A percentile compares a stretch with the other conserved stretches of the same genome.
These are phyloP conservation scores for Debaryomyces tyrocola DNA, from an alignment of 805 yeast species.

Conservation along the genomic window DNA sequence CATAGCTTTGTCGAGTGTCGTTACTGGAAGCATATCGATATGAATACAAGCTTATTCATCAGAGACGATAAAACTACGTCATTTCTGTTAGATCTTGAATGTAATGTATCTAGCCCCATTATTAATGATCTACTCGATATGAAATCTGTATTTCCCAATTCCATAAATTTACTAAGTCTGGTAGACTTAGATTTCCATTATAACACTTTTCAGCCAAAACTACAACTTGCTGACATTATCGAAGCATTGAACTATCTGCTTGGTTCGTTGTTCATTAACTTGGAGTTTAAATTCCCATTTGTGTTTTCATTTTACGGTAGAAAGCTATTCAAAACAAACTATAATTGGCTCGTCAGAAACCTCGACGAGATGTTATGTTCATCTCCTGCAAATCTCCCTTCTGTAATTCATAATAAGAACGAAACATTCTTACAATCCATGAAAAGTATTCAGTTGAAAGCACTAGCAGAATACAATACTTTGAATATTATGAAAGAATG, in stretches of 20 bases:
- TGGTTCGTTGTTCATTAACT: conserved; percentile 21
- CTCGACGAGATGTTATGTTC: conserved; percentile 4
- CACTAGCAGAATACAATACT: conserved; percentile 1
- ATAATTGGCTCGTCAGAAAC: conserved; percentile 10
- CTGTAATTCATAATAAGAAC: background rate
- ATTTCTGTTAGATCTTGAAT: background rate
- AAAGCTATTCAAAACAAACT: conserved; percentile 20
- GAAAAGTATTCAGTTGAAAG: background rate
- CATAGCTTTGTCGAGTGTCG: background rate
- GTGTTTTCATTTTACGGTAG: conserved; percentile 32
- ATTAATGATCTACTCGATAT: background rate
- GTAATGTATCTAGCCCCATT: background rate
- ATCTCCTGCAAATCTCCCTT: too few species aligned
- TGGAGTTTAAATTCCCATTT: conserved; percentile 29
- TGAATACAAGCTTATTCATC: conserved; percentile 7
- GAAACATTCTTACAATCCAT: background rate
- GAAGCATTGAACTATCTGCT: conserved; percentile 21
- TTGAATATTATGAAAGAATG: conserved; percentile 8
- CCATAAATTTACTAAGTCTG: conserved; percentile 1
- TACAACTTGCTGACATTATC: conserved; percentile 6
- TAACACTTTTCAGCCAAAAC: conserved; percentile 2
- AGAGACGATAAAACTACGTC: conserved; percentile 1
- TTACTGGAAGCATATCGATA: conserved; percentile 11
- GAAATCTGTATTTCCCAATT: background rate
- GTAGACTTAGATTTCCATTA: conserved; percentile 8